Evolutionary conservation across 1,139 yeast species (phyloP).

Genomic region (Pichia sp.): DNA sequence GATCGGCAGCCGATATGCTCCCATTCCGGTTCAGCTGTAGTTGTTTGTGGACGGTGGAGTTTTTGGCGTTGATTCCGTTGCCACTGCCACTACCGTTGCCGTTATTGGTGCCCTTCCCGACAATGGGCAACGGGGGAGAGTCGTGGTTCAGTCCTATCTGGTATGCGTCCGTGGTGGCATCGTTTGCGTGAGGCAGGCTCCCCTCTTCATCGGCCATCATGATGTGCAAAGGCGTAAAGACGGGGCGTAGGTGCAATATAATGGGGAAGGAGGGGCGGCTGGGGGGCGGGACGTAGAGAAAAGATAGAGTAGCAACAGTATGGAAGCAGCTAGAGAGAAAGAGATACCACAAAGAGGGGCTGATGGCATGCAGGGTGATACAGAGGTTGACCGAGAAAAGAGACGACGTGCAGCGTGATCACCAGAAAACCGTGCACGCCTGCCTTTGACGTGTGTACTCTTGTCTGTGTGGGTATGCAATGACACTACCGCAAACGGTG

Average conservation of each 20-base stretch:
- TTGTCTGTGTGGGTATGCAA: background rate
- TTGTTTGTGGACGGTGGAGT: too few relatives aligned
- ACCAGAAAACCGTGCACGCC: background rate
- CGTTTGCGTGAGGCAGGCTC: too few relatives aligned
- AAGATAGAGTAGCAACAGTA: background rate
- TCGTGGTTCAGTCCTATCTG: too few relatives aligned
- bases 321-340: background rate
- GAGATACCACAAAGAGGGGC: background rate
- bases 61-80: too few relatives aligned
- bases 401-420: background rate
- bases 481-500: background rate
- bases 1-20: too few relatives aligned
- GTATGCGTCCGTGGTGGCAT: too few relatives aligned
- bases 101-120: background rate
- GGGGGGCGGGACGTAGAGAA: background rate
- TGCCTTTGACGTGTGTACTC: background rate
- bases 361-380: background rate
- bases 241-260: background rate
- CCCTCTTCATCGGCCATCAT: too few relatives aligned
- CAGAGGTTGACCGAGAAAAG: background rate
- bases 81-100: background rate
- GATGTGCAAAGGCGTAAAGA: background rate
- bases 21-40: too few relatives aligned
- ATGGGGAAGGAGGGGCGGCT: background rate
- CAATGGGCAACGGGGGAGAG: too few relatives aligned